Percentiles rank a stretch among this genome's conserved stretches.
phyloP scores from a whole-genome alignment of 2,329 filamentous ascomycete species.

The Fusarium redolens region DNA sequence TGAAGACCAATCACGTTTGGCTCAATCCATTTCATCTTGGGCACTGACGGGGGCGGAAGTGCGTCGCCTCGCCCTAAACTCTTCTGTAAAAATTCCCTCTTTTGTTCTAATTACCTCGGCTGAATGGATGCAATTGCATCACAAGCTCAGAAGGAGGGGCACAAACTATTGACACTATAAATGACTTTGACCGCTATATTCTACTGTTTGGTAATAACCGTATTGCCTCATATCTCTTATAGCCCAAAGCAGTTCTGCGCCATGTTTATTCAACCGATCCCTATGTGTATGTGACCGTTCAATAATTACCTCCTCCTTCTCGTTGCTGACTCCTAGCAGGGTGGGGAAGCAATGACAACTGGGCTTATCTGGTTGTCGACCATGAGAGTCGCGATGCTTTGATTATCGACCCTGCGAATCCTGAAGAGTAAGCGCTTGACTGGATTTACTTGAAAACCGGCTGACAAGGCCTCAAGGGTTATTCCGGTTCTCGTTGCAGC shows the following conservation, averaged over 20 bases:
- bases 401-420: background rate
- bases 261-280: background rate
- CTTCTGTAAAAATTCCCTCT: background rate
- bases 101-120: background rate
- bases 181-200: background rate
- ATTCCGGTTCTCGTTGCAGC: background rate
- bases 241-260: background rate
- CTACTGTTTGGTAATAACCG: background rate
- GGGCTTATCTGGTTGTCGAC: background rate
- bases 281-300: background rate
- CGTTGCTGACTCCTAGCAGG: background rate
- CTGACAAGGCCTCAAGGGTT: background rate
- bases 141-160: background rate
- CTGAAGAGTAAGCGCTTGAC: background rate
- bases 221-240: background rate
- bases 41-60: background rate
- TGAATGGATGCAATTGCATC: background rate
- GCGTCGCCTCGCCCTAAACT: background rate
- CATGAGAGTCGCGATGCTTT: background rate
- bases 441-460: accelerated
- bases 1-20: background rate
- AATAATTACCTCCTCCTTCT: background rate
- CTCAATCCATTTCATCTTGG: background rate
- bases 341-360: background rate
- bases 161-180: background rate